Percentiles rank a stretch among this genome's conserved stretches.
phyloP scores from a whole-genome alignment of 2,329 filamentous ascomycete species.

The Penicillium nordicum region DNA sequence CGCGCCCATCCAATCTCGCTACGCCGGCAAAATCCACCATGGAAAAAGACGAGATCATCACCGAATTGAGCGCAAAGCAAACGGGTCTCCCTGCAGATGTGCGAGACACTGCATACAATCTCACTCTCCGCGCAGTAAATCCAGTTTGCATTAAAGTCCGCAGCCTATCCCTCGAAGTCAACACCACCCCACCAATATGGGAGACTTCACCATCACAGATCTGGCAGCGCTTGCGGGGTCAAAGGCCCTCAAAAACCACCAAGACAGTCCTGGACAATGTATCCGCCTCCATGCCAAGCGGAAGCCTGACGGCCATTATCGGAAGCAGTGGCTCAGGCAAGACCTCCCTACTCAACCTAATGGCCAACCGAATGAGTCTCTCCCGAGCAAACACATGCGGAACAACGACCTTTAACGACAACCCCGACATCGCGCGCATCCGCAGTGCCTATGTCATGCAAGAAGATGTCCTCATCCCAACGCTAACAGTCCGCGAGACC shows the following conservation, averaged over 20 bases:
- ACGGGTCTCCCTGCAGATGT: slow-evolving; percentile 2
- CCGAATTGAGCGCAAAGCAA: slow-evolving; percentile 14
- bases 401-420: slow-evolving; percentile 59
- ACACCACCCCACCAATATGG: slow-evolving; percentile 34
- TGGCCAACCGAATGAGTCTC: slow-evolving; percentile 65
- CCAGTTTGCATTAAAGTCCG: slow-evolving; percentile 40
- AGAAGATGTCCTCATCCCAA: slow-evolving; percentile 69
- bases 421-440: slow-evolving; percentile 46
- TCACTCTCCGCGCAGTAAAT: slow-evolving; percentile 42
- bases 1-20: background rate
- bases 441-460: slow-evolving; percentile 62
- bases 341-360: slow-evolving; percentile 66
- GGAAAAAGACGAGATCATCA: slow-evolving; percentile 18
- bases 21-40: background rate
- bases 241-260: slow-evolving; percentile 21
- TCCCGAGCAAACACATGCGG: slow-evolving; percentile 54
- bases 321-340: slow-evolving; percentile 72
- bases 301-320: slow-evolving; percentile 71
- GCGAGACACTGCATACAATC: slow-evolving; percentile 22
- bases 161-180: slow-evolving; percentile 33
- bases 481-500: slow-evolving; percentile 72
- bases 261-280: slow-evolving; percentile 61
- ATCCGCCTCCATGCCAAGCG: slow-evolving; percentile 60
- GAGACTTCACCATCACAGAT: slow-evolving; percentile 31
- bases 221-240: slow-evolving; percentile 30